Evolutionary conservation across 768 basidiomycete species (phyloP).

Genomic region (Mycena polygramma): DNA sequence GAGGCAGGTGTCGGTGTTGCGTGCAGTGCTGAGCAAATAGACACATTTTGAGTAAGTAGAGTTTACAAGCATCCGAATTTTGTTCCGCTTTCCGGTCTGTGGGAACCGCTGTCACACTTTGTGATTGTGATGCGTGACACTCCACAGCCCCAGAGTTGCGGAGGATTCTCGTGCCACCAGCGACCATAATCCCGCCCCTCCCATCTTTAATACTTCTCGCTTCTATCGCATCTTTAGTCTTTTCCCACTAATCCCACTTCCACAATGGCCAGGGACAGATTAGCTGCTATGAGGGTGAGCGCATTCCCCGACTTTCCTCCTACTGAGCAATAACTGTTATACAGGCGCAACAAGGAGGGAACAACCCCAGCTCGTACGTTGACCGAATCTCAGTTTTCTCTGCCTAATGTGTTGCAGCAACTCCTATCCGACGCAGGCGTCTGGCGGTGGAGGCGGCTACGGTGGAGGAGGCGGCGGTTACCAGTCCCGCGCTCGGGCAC

Average conservation of each 20-base stretch:
- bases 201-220: slow-evolving; percentile 38
- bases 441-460: slow-evolving; percentile 52
- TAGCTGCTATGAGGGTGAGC: slow-evolving; percentile 87
- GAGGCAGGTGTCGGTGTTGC: slow-evolving; percentile 85
- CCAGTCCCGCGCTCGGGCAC: slow-evolving; percentile 54
- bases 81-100: not conserved
- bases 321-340: slow-evolving; percentile 19
- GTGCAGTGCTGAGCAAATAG: slow-evolving; percentile 63
- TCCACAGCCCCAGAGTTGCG: slow-evolving; percentile 18
- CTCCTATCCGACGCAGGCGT: slow-evolving; percentile 79
- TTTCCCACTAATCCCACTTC: slow-evolving; percentile 38
- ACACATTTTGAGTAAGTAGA: no score
- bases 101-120: not conserved
- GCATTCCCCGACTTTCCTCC: slow-evolving; percentile 18
- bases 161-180: slow-evolving; percentile 14
- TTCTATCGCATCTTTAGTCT: slow-evolving; percentile 25
- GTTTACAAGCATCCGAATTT: no score
- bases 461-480: slow-evolving; percentile 51
- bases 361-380: slow-evolving; percentile 62
- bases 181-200: slow-evolving; percentile 3
- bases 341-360: slow-evolving; percentile 78
- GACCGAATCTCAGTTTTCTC: slow-evolving; percentile 17
- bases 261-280: slow-evolving; percentile 89
- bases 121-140: not conserved
- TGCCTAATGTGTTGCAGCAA: slow-evolving; percentile 53